These are phyloP conservation scores for Phialophora macrospora DNA, from an alignment of 2,329 filamentous ascomycete genomes.

Conservation along the genomic window DNA sequence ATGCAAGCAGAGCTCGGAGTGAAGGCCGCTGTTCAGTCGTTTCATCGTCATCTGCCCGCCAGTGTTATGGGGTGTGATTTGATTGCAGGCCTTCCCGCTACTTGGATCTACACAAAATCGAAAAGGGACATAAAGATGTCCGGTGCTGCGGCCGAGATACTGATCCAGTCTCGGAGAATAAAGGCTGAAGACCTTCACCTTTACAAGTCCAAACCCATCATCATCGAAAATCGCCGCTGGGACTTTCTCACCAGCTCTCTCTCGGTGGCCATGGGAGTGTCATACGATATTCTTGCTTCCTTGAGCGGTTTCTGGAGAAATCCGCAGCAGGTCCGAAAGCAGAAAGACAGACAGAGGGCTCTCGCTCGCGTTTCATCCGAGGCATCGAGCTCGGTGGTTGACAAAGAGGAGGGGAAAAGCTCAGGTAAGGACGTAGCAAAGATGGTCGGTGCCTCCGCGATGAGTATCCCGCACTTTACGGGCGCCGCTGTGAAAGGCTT, in stretches of 20 bases:
- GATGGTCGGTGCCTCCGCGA: conserved; percentile 33
- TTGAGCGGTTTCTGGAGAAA: conserved; percentile 20
- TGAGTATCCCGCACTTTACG: conserved; percentile 15
- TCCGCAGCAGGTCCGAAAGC: conserved; percentile 1
- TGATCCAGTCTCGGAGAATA: conserved; percentile 26
- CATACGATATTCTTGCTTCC: conserved; percentile 16
- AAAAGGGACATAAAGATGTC: conserved; percentile 54
- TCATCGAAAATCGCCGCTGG: conserved; percentile 34
- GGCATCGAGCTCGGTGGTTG: not conserved
- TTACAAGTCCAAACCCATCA: conserved; percentile 39
- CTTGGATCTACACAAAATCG: conserved; percentile 48
- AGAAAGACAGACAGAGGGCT: conserved; percentile 8
- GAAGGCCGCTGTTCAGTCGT: conserved; percentile 66
- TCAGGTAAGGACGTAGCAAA: conserved; percentile 35
- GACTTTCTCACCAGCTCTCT: conserved; percentile 18
- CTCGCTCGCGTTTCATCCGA: conserved; percentile 6
- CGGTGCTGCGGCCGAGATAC: conserved; percentile 54
- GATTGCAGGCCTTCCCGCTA: conserved; percentile 65
- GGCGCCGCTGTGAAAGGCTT: conserved; percentile 26
- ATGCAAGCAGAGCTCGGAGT: conserved; percentile 69
- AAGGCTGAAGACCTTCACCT: conserved; percentile 40
- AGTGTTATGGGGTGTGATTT: conserved; percentile 70
- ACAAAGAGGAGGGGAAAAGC: not conserved
- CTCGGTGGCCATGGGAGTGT: conserved; percentile 10
- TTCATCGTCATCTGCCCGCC: conserved; percentile 69